Conservation (phyloP, 2,329 filamentous ascomycete species). For the Rutstroemia sp. region DNA sequence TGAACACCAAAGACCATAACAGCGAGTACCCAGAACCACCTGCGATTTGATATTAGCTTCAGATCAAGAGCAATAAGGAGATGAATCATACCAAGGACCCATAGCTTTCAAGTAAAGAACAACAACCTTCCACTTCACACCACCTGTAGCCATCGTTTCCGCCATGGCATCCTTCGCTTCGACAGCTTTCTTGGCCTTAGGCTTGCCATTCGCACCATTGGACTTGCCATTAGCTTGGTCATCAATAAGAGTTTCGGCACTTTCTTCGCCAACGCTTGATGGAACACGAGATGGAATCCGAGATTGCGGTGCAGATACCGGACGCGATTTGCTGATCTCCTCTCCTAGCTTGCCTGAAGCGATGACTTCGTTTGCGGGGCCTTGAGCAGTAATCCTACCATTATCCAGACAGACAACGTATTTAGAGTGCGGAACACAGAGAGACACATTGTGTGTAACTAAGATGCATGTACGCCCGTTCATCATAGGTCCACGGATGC, state of each 20-base stretch:
- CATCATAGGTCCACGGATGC: slow-evolving; percentile 86
- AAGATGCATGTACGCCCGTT: slow-evolving; percentile 81
- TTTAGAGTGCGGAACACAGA: slow-evolving; percentile 74
- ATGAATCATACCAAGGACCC: slow-evolving; percentile 62
- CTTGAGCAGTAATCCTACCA: slow-evolving; percentile 69
- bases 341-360: slow-evolving; percentile 84
- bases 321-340: slow-evolving; percentile 68
- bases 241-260: slow-evolving; percentile 45
- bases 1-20: slow-evolving; percentile 69
- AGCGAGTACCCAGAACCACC: slow-evolving; percentile 80
- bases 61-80: neutral
- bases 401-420: slow-evolving; percentile 84
- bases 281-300: slow-evolving; percentile 69
- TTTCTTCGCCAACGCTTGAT: slow-evolving; percentile 64
- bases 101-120: slow-evolving; percentile 79
- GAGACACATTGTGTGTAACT: slow-evolving; percentile 89
- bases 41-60: slow-evolving; percentile 14
- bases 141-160: slow-evolving; percentile 76
- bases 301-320: slow-evolving; percentile 63
- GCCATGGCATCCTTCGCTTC: slow-evolving; percentile 45
- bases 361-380: slow-evolving; percentile 70
- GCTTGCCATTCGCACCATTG: slow-evolving; percentile 36
- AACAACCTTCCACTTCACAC: slow-evolving; percentile 83
- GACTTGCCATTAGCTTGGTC: slow-evolving; percentile 40
- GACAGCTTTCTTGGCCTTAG: slow-evolving; percentile 32